These are phyloP conservation scores for Fusarium beomiforme DNA, from an alignment of 2,329 filamentous ascomycete species.

Conservation along the genomic window DNA sequence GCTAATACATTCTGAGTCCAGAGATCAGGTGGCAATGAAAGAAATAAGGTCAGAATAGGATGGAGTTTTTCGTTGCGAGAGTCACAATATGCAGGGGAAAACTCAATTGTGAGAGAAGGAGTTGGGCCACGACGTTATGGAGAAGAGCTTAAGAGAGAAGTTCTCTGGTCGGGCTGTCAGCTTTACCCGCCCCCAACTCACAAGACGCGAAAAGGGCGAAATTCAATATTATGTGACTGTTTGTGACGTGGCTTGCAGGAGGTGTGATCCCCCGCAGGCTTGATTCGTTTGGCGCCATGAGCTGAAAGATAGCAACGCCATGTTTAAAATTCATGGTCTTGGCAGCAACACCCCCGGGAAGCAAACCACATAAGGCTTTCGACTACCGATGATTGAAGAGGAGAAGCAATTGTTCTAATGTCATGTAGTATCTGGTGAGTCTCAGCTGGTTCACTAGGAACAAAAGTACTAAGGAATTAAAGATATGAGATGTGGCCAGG, in stretches of 20 bases:
- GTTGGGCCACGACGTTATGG: not conserved
- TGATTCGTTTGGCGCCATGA: not conserved
- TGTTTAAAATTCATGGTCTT: not conserved
- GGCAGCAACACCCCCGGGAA: not conserved
- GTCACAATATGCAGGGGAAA: no score
- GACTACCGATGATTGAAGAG: no score
- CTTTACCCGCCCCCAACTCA: not conserved
- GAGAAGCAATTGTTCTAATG: no score
- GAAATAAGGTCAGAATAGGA: not conserved
- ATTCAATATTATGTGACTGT: rapidly evolving
- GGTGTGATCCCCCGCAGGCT: not conserved
- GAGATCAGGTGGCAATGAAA: rapidly evolving
- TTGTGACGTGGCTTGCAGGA: not conserved
- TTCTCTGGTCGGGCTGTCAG: no score
- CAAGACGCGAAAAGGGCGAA: not conserved
- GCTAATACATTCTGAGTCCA: not conserved
- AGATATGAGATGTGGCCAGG: no score
- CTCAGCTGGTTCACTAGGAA: no score
- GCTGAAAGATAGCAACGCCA: not conserved
- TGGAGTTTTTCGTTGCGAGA: not conserved
- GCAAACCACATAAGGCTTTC: no score
- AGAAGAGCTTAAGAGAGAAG: not conserved
- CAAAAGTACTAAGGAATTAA: no score
- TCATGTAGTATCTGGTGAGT: no score
- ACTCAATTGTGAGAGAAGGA: rapidly evolving